Percentiles rank a stretch among this genome's conserved stretches.
These are phyloP conservation scores for Myriangium duriaei DNA, from an alignment of 2,329 filamentous ascomycete species.

Conservation along the genomic window DNA sequence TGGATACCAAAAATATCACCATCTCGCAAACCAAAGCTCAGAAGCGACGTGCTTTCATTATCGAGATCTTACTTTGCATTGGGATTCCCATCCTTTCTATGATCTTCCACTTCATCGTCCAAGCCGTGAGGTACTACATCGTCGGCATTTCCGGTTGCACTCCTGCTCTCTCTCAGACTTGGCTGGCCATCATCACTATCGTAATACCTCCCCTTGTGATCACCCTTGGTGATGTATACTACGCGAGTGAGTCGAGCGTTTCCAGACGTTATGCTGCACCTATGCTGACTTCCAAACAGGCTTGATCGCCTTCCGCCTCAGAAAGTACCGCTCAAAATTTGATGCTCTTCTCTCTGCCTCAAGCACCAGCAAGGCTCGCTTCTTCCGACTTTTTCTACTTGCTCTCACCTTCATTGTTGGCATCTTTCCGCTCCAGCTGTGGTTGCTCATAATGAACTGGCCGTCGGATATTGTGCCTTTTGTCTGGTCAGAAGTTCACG, in stretches of 20 bases:
- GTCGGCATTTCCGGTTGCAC: conserved; percentile 47
- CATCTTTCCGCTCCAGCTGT: conserved; percentile 42
- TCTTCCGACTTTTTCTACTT: conserved; percentile 49
- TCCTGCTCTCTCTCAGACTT: conserved; percentile 42
- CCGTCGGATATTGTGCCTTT: conserved; percentile 16
- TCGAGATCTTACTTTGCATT: conserved; percentile 46
- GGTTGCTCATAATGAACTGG: conserved; percentile 36
- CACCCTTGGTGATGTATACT: conserved; percentile 41
- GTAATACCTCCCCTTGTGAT: conserved; percentile 46
- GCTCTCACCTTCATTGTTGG: conserved; percentile 37
- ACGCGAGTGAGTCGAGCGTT: conserved; percentile 37
- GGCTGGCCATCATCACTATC: conserved; percentile 43
- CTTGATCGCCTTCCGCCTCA: conserved; percentile 48
- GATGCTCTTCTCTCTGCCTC: conserved; percentile 40
- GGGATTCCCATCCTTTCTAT: conserved; percentile 43
- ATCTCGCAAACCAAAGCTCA: conserved; percentile 38
- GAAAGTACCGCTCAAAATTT: conserved; percentile 47
- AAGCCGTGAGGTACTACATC: conserved; percentile 46
- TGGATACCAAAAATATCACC: conserved; percentile 45
- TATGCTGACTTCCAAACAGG: conserved; percentile 26
- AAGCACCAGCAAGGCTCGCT: conserved; percentile 45
- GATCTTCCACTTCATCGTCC: conserved; percentile 46
- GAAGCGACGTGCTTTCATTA: conserved; percentile 31
- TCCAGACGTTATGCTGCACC: conserved; percentile 6
- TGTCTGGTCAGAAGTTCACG: conserved; percentile 43